phyloP scores from a whole-genome alignment of 306 rosid species.

The Ormosia semicastrata region DNA sequence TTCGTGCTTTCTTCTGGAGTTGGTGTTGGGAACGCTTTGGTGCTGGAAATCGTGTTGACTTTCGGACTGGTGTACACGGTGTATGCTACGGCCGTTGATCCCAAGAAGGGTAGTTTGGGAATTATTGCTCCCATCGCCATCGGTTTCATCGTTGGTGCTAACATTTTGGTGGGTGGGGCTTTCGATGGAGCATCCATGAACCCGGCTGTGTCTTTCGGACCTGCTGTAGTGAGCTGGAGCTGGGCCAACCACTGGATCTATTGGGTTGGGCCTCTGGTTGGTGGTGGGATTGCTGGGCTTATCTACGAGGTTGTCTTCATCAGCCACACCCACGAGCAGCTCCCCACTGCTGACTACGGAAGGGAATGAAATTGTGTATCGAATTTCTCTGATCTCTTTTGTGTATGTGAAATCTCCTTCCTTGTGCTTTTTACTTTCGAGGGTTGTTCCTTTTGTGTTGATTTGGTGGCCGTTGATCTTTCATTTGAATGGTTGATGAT shows the following conservation, averaged over 20 bases:
- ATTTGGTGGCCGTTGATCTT: conserved; percentile 30
- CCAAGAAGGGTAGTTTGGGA: conserved; percentile 75
- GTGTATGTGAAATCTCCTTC: conserved; percentile 4
- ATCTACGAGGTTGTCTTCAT: conserved; percentile 68
- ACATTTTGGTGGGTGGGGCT: conserved; percentile 82
- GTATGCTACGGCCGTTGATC: conserved; percentile 86
- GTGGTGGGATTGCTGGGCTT: conserved; percentile 71
- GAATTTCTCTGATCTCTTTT: neutral
- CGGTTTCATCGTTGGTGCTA: conserved; percentile 93
- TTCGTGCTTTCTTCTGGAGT: conserved; percentile 58
- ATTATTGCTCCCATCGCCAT: conserved; percentile 82
- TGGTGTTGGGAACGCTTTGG: conserved; percentile 69
- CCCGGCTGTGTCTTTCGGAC: conserved; percentile 92
- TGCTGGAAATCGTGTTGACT: conserved; percentile 85
- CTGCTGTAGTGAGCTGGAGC: conserved; percentile 78
- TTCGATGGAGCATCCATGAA: conserved; percentile 90
- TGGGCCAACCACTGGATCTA: conserved; percentile 83
- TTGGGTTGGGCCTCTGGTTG: conserved; percentile 90
- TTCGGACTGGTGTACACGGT: conserved; percentile 93
- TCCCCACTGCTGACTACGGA: conserved; percentile 49
- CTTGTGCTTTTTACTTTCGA: conserved; percentile 8
- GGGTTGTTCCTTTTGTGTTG: conserved; percentile 26
- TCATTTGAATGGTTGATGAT: conserved; percentile 32
- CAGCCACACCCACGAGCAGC: conserved; percentile 62
- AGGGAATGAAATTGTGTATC: neutral